Evolutionary conservation across 2,329 filamentous ascomycete genomes (phyloP), one percentile per base, ranked within the genome.

Genomic region (Fusarium mundagurra): DNA sequence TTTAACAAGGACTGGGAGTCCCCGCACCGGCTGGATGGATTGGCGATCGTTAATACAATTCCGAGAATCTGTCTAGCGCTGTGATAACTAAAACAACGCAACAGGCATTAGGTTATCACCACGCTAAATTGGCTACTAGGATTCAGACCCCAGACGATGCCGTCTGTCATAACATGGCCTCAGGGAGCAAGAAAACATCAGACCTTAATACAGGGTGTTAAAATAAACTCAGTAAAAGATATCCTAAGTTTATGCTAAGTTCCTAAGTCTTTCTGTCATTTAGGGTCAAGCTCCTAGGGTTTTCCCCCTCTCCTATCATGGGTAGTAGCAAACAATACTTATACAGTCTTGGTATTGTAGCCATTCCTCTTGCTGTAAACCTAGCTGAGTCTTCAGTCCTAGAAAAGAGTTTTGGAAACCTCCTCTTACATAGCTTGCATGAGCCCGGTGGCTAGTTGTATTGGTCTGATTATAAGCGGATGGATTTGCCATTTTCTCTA

Each of bases 61-160:
- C 77, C 76, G 77, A 78, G 69, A 79, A 71, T 78, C 67, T 75
- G 69, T 79, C 65, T 79, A 78, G 76, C 75, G 76, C 66, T 76
- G 73, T 79, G 76, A 79, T 77, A 73, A 64, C 65, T 69, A 64
- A 71, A 71, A 73, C 69, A 69, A 78, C 62, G 73, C 75, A 71
- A 64, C 77, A 77, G 67, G 72, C 64, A 62, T 70, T 47, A 48
- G 55, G 64, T 51, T 68, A 64, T 78, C 76, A 78, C 74, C 61
- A 69, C 72, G 67, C 77, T 78, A 78, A 69, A 67, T 61, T 64
- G 63, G 54, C 43, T 67, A 27, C 61, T 68, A 64, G 71, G 76
- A 68, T 62, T 47, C 66, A 34, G 58, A 71, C 58, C 61, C 69
- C 51, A 45, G 64, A 41, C 54, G 54, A 64, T 20, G 58, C 61